Conservation (phyloP, 352 stramenopile genomes). For the Poterioochromonas sp. region DNA sequence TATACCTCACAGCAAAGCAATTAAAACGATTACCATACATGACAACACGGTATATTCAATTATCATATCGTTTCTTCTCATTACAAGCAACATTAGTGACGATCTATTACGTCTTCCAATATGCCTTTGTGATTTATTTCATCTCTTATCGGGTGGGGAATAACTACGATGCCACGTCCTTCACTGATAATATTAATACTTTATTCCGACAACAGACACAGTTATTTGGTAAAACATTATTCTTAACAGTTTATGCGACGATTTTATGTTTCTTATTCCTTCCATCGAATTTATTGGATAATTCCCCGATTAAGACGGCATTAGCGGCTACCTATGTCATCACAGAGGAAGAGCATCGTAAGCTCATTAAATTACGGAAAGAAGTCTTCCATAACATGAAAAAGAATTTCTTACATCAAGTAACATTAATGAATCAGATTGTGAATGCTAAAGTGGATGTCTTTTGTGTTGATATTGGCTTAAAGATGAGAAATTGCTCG, state of each 20-base stretch:
- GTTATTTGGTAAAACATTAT: constrained; percentile 26
- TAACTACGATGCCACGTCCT: too few relatives aligned
- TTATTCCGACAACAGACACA: constrained; percentile 23
- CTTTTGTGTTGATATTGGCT: constrained; percentile 28
- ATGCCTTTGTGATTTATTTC: constrained; percentile 6
- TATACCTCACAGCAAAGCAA: neutral
- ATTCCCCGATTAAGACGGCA: neutral
- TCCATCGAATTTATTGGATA: neutral
- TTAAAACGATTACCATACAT: constrained; percentile 27
- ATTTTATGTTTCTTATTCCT: constrained; percentile 27
- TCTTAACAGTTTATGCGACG: constrained; percentile 29
- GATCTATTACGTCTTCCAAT: constrained; percentile 25
- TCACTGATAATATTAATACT: constrained; percentile 28
- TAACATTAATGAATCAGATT: neutral
- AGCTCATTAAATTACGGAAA: neutral
- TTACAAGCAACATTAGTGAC: constrained; percentile 25
- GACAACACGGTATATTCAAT: constrained; percentile 15
- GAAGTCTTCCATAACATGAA: neutral
- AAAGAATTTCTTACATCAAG: neutral
- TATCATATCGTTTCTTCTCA: constrained; percentile 26
- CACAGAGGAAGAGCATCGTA: neutral
- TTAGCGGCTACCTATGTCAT: constrained; percentile 22
- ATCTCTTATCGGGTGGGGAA: neutral
- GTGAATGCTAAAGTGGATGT: constrained; percentile 16
- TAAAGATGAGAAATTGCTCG: neutral